Evolutionary conservation across 2,329 filamentous ascomycete genomes (phyloP).

Genomic region (Cordyceps farinosa): DNA sequence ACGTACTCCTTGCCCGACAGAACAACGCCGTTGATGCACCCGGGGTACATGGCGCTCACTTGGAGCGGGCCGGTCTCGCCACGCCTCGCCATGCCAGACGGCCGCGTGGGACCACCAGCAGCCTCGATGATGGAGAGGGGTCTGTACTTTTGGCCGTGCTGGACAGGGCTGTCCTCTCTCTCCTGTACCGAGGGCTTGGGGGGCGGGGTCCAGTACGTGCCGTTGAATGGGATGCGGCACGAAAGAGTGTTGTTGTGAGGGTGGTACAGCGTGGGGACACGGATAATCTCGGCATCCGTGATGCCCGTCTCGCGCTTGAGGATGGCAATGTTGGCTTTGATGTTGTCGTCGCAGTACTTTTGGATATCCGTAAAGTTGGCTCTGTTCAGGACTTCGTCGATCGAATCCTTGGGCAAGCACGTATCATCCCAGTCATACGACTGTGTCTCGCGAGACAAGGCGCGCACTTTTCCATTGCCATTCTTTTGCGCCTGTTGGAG

Average conservation of each 20-base stretch:
- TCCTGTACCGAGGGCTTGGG: neutral
- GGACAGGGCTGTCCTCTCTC: neutral
- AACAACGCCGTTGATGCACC: conserved; percentile 25
- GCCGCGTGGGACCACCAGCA: neutral
- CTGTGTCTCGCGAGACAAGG: conserved; percentile 21
- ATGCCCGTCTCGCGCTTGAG: conserved; percentile 26
- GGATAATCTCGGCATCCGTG: conserved; percentile 24
- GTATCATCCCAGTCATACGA: neutral
- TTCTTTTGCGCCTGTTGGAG: conserved; percentile 20
- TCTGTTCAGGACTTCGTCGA: conserved; percentile 21
- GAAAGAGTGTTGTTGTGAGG: neutral
- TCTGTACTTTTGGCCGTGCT: neutral
- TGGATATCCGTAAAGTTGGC: conserved; percentile 19
- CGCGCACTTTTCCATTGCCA: conserved; percentile 21
- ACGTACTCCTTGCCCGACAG: conserved; percentile 17
- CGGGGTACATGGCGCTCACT: conserved; percentile 17
- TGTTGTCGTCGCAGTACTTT: conserved; percentile 18
- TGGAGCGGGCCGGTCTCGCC: neutral
- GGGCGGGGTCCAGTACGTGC: neutral
- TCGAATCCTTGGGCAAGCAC: conserved; percentile 20
- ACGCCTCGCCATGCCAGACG: neutral
- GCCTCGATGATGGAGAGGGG: neutral
- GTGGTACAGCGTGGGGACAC: conserved; percentile 23
- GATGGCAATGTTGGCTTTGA: conserved; percentile 24
- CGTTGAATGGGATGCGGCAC: neutral